Percentiles rank a stretch among this genome's conserved stretches.
These are phyloP conservation scores for Neofusicoccum kwambonambiense DNA, from an alignment of 2,329 filamentous ascomycete species.

Conservation along the genomic window DNA sequence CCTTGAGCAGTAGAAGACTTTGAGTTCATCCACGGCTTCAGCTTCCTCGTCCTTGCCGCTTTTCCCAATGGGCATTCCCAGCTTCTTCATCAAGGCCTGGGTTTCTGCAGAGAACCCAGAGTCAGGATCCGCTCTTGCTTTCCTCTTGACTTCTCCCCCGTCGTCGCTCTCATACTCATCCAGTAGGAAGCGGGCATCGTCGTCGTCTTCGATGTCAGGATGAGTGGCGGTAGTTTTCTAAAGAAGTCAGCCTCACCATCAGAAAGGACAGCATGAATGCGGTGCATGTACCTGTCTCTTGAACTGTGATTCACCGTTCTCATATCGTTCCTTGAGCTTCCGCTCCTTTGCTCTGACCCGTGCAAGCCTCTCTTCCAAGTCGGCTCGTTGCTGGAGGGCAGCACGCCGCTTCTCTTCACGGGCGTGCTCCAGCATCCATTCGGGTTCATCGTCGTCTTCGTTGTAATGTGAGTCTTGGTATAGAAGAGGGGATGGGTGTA, in stretches of 20 bases:
- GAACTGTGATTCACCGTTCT: conserved; percentile 46
- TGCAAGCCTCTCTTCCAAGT: conserved; percentile 70
- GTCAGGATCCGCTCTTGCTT: conserved; percentile 29
- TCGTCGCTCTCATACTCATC: conserved; percentile 70
- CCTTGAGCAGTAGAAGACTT: conserved; percentile 89
- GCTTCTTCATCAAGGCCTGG: conserved; percentile 66
- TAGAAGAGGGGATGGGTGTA: not conserved
- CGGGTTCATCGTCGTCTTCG: conserved; percentile 66
- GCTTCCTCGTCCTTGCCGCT: conserved; percentile 44
- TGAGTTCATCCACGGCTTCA: conserved; percentile 65
- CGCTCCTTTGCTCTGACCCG: conserved; percentile 61
- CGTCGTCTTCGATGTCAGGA: conserved; percentile 21
- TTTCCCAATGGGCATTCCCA: conserved; percentile 37
- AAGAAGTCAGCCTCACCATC: not conserved
- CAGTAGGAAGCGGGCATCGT: conserved; percentile 71
- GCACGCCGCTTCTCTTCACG: conserved; percentile 66
- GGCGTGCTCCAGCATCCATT: conserved; percentile 81
- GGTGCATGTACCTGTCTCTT: conserved; percentile 47
- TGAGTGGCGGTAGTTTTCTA: conserved; percentile 25
- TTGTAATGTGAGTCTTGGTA: conserved; percentile 16
- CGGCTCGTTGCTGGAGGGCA: conserved; percentile 64
- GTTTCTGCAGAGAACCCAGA: conserved; percentile 71
- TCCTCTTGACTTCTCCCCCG: conserved; percentile 38
- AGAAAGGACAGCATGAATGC: too few species aligned
- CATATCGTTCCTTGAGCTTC: conserved; percentile 55